Evolutionary conservation across 1,284 basidiomycete genomes (phyloP), one percentile per base, ranked within the genome.

Genomic region (Ceratobasidium sp.): DNA sequence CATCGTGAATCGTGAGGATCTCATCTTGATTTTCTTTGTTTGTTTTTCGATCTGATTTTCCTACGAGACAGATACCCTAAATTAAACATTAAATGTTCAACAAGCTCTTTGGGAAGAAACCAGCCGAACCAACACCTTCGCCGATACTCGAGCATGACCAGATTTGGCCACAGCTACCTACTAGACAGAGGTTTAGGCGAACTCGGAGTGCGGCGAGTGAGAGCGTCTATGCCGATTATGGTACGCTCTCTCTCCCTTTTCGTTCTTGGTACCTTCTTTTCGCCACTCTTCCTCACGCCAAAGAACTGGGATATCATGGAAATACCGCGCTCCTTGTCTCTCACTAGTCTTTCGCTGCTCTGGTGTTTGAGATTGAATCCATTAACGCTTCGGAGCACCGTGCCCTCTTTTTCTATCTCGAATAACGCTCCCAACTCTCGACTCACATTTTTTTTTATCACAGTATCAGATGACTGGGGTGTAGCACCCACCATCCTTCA

Each of bases 221-320:
- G 43, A 70, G 67, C n/a, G n/a, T 70, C 32, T 70, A 70, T 39
- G 67, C 67, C 3, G 67, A 70, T 57, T 70, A 70, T 58, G 39
- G 67, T 50, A 9, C 8, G 67, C 21, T 16, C 14, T 21, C 52
- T 8, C 26, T n/a, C n/a, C n/a, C n/a, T n/a, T n/a, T n/a, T n/a
- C n/a, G n/a, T n/a, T n/a, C n/a, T n/a, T n/a, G n/a, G n/a, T n/a
- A n/a, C n/a, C n/a, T n/a, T n/a, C n/a, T n/a, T n/a, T n/a, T n/a
- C n/a, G n/a, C n/a, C n/a, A n/a, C n/a, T n/a, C n/a, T n/a, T n/a
- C n/a, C n/a, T n/a, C n/a, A n/a, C n/a, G n/a, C n/a, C n/a, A n/a
- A n/a, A n/a, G n/a, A n/a, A n/a, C n/a, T n/a, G n/a, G n/a, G n/a
- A n/a, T n/a, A n/a, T n/a, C n/a, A n/a, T n/a, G n/a, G n/a, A n/a